Base-by-base conservation (phyloP, 768 basidiomycete species). In the Saitozyma sp. region DNA sequence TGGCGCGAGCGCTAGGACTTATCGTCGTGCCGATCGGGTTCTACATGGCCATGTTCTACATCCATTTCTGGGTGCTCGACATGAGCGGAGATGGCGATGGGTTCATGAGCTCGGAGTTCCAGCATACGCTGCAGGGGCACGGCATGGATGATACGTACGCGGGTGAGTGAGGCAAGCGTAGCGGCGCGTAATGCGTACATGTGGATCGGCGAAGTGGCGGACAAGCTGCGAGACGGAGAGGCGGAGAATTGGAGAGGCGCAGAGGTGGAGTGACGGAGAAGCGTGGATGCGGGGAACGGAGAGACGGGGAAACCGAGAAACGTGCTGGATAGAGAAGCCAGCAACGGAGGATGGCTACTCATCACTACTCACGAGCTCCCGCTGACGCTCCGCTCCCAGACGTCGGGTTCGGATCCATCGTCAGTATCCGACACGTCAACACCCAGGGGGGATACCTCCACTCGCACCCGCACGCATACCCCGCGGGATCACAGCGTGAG, bases 371-470 rank as follows among this genome's bases (percentile, higher is more conserved):
- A 56, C 57, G 56, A 0, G 49, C 1, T 43, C 37, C 11, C 48
- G 54, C 45, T 62, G 54, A 55, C 54, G 43, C 13, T 52, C n/a
- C 17, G 29, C 29, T 11, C 40, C 19, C 67, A 89, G 96, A 99
- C 75, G 84, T 98, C 53, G 89, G 87, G 14, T 61, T 94, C 66
- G 95, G 93, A 37, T 96, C 93, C 0, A 82, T 83, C 49, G 82
- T 99, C 45, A 83, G 89, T 2, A 84, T 99, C 43, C 88, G 93
- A 54, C 96, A 98, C 75, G 80, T 93, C 51, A 92, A 98, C 75
- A 99, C 96, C 0, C 95, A 99, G 80, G 96, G 96, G 37, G 96
- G 96, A n/a, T 99, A 98, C 77, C 82, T 99, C 11, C 96, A 99
- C 79, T 98, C 96, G 0, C 96, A 99, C 80, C 62, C 85, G 0